A percentile compares a stretch with the other conserved stretches of the same genome.
Conservation (phyloP, 2,329 filamentous ascomycete genomes). For the Ophiostoma perfectum region DNA sequence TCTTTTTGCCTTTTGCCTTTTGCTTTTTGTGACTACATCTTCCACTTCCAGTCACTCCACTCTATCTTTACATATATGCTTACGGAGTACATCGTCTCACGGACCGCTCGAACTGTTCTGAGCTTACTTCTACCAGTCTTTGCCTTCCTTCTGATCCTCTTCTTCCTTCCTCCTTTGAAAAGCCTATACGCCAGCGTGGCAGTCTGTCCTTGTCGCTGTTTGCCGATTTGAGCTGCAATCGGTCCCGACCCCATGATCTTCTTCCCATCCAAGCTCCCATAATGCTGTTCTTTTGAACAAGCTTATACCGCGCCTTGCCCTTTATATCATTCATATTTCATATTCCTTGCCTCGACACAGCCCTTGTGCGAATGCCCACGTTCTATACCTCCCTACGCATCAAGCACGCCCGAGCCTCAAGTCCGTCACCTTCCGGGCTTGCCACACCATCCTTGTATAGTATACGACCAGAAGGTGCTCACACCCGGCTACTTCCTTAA, state of each 20-base stretch:
- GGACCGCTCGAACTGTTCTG: not conserved
- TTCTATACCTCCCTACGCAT: not conserved
- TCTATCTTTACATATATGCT: not conserved
- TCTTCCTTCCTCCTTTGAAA: not conserved
- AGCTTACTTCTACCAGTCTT: not conserved
- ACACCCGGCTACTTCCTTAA: not conserved
- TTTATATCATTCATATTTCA: not conserved
- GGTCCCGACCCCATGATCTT: no score
- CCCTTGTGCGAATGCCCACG: not conserved
- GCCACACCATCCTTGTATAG: not conserved
- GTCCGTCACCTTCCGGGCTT: not conserved
- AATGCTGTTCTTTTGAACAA: not conserved
- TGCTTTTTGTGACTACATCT: not conserved
- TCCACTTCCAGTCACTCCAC: slow-evolving; percentile 3
- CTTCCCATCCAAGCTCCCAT: not conserved
- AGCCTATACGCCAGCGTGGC: not conserved
- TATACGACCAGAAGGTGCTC: not conserved
- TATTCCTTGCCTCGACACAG: not conserved
- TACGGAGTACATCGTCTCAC: not conserved
- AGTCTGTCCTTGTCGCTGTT: no score
- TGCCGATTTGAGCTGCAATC: no score
- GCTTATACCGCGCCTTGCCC: not conserved
- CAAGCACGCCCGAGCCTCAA: not conserved
- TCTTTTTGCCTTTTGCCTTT: not conserved
- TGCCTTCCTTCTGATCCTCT: not conserved